These are phyloP conservation scores for Neurospora sp. DNA, from an alignment of 495 filamentous ascomycete genomes.

Conservation along the genomic window DNA sequence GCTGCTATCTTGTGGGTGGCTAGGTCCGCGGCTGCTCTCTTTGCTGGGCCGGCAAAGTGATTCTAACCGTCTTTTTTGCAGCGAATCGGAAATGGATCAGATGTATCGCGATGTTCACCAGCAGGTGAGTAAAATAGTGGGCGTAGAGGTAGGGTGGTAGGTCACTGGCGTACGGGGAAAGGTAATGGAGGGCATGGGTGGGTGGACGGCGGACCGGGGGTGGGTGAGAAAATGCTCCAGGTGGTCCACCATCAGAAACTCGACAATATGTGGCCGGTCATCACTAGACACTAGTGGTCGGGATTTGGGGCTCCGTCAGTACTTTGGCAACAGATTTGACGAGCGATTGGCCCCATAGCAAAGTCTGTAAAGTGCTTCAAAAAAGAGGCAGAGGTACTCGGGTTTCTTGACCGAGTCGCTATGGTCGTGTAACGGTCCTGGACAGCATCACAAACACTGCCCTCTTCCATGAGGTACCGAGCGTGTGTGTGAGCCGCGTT, in stretches of 20 bases:
- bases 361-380: background rate
- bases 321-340: background rate
- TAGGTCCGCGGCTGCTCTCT: background rate
- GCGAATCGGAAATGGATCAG: background rate
- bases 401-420: background rate
- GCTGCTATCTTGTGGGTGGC: background rate
- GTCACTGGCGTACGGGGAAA: background rate
- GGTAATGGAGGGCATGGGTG: background rate
- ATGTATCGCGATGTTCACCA: background rate
- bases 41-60: background rate
- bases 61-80: background rate
- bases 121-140: background rate
- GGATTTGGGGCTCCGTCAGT: background rate
- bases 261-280: background rate
- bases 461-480: background rate
- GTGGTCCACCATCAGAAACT: background rate
- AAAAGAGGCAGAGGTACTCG: background rate
- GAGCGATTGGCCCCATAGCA: background rate
- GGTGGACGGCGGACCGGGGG: background rate
- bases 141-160: background rate
- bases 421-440: background rate
- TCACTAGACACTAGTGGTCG: background rate
- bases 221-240: background rate
- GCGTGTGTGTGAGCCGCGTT: background rate
- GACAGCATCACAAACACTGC: background rate